Conservation (phyloP, 2,329 filamentous ascomycete species). For the Zasmidium citrigriseum region DNA sequence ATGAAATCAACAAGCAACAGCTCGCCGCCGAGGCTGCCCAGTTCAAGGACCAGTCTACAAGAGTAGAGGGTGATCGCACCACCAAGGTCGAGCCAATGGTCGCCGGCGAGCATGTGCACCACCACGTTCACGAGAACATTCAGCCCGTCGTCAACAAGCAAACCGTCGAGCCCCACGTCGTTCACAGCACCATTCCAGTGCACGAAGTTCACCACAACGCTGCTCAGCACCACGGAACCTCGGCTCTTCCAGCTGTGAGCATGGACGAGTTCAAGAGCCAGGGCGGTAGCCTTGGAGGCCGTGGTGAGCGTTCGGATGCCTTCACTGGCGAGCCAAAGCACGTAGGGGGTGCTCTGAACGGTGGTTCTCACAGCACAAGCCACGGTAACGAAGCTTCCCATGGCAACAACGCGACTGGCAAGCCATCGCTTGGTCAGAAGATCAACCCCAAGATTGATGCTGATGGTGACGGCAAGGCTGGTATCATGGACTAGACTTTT, state of each 20-base stretch:
- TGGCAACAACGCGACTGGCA: constrained; percentile 23
- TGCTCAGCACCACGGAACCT: constrained; percentile 27
- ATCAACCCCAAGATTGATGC: constrained; percentile 58
- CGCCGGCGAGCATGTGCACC: constrained; percentile 27
- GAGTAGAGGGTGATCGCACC: constrained; percentile 45
- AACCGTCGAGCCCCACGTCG: constrained; percentile 24
- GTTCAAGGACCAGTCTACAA: constrained; percentile 54
- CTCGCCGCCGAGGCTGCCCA: constrained; percentile 56
- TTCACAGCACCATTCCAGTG: constrained; percentile 29
- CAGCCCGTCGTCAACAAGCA: constrained; percentile 32
- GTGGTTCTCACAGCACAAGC: background rate
- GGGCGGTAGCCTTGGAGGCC: constrained; percentile 56
- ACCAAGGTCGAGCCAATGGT: constrained; percentile 18
- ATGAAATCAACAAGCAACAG: constrained; percentile 47
- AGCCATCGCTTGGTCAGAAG: constrained; percentile 54
- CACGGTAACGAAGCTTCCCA: background rate
- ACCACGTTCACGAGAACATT: constrained; percentile 28
- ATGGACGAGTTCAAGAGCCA: constrained; percentile 27
- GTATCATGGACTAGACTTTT: constrained; percentile 50
- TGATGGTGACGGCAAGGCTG: constrained; percentile 57
- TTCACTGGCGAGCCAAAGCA: constrained; percentile 63
- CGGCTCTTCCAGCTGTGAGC: constrained; percentile 22
- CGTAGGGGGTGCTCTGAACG: constrained; percentile 10
- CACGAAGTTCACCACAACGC: constrained; percentile 27
- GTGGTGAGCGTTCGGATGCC: constrained; percentile 58